These are phyloP conservation scores for Chaetothyriales sp. DNA, from an alignment of 2,329 filamentous ascomycete species.

Conservation along the genomic window DNA sequence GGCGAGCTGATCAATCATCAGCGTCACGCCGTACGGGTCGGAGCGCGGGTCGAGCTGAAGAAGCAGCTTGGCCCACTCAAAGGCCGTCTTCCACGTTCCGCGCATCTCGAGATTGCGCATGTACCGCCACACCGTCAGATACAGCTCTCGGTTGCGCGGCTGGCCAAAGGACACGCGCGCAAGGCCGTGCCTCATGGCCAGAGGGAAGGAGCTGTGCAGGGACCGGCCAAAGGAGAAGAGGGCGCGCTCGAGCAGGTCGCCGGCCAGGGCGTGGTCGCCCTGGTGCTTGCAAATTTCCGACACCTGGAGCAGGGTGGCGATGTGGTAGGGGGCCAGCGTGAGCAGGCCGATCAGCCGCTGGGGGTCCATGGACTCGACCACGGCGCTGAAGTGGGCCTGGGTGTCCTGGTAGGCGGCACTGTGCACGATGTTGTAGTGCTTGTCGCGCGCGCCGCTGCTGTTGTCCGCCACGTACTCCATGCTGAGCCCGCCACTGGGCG, in stretches of 20 bases:
- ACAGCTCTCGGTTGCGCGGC: conserved; percentile 83
- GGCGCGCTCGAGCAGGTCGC: conserved; percentile 78
- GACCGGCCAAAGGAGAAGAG: conserved; percentile 89
- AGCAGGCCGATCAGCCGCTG: conserved; percentile 68
- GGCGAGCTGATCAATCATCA: conserved; percentile 72
- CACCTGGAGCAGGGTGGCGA: conserved; percentile 85
- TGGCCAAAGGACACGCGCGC: conserved; percentile 68
- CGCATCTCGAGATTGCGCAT: conserved; percentile 73
- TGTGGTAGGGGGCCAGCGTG: conserved; percentile 68
- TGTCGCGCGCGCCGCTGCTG: conserved; percentile 39
- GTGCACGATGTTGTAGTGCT: conserved; percentile 67
- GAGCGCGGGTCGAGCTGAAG: conserved; percentile 55
- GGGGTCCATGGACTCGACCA: conserved; percentile 73
- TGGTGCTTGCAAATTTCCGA: conserved; percentile 87
- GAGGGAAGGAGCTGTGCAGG: conserved; percentile 67
- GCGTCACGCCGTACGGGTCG: conserved; percentile 71
- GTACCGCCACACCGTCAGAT: conserved; percentile 80
- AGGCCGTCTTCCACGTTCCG: conserved; percentile 83
- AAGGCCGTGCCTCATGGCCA: conserved; percentile 60
- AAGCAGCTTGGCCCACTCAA: conserved; percentile 85
- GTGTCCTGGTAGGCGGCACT: conserved; percentile 58
- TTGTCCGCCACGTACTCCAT: conserved; percentile 61
- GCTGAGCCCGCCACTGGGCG: conserved; percentile 64
- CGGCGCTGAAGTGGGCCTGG: conserved; percentile 62
- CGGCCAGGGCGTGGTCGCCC: conserved; percentile 70